These are phyloP conservation scores for Thraustochytrium sp. DNA, from an alignment of 352 stramenopile species.

Conservation along the genomic window DNA sequence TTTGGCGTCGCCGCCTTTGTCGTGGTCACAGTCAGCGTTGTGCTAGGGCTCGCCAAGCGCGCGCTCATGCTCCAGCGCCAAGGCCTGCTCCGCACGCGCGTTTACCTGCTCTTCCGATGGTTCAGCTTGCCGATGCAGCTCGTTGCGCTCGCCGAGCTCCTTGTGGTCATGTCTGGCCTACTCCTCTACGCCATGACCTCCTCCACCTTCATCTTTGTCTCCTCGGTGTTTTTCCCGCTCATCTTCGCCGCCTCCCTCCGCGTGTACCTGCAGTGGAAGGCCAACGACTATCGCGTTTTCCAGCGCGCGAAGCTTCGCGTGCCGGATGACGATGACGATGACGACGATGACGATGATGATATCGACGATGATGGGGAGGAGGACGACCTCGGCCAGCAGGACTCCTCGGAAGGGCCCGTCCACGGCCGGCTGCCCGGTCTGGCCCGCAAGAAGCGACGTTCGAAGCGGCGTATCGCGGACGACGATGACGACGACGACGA, in stretches of 20 bases:
- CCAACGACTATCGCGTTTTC: slow-evolving; percentile 34
- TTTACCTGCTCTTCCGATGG: slow-evolving; percentile 31
- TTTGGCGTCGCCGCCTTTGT: slow-evolving; percentile 44
- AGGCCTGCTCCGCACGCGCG: not conserved
- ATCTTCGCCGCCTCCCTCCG: not conserved
- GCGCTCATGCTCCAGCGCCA: slow-evolving; percentile 39
- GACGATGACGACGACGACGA: slow-evolving; percentile 18
- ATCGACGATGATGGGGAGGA: not conserved
- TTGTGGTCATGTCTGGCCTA: slow-evolving; percentile 36
- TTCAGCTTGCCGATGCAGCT: slow-evolving; percentile 34
- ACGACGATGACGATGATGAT: slow-evolving; percentile 4
- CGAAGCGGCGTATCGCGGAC: not conserved
- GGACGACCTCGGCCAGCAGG: not conserved
- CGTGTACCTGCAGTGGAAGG: slow-evolving; percentile 13
- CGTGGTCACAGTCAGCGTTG: not conserved
- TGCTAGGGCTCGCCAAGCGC: slow-evolving; percentile 17
- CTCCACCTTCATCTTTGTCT: slow-evolving; percentile 36
- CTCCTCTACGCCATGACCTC: slow-evolving; percentile 29
- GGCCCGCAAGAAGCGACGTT: not conserved
- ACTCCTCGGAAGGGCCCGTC: too few relatives aligned
- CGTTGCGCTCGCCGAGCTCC: slow-evolving; percentile 32
- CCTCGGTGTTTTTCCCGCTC: slow-evolving; percentile 30
- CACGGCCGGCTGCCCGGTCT: too few relatives aligned
- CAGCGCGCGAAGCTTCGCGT: not conserved
- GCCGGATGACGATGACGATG: not conserved